phyloP scores from a whole-genome alignment of 75 land plant genomes.

The Picea glauca region DNA sequence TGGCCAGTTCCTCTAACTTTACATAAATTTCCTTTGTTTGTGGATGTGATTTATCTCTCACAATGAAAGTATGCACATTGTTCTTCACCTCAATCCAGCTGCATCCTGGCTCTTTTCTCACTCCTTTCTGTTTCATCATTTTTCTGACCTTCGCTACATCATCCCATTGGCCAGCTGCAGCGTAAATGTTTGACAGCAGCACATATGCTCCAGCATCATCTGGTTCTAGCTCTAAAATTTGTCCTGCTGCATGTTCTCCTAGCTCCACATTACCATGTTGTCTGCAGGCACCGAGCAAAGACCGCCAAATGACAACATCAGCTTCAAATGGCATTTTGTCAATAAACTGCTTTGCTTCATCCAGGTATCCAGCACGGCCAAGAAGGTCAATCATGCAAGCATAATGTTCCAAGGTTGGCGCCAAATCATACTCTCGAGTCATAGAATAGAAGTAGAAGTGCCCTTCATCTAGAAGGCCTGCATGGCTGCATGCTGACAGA shows the following conservation, averaged over 20 bases:
- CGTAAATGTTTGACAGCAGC: slow-evolving; percentile 11
- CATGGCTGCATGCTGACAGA: slow-evolving; percentile 16
- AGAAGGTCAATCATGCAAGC: slow-evolving; percentile 64
- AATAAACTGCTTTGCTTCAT: neutral
- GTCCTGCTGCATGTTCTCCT: slow-evolving; percentile 6
- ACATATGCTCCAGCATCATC: slow-evolving; percentile 10
- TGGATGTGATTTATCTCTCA: slow-evolving; percentile 10
- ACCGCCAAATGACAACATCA: slow-evolving; percentile 9
- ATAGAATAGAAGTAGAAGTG: neutral
- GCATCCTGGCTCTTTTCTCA: slow-evolving; percentile 8
- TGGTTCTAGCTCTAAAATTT: slow-evolving; percentile 7
- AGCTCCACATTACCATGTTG: slow-evolving; percentile 2
- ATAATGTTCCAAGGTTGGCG: slow-evolving; percentile 36
- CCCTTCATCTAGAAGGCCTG: slow-evolving; percentile 5
- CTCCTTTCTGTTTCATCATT: slow-evolving; percentile 5
- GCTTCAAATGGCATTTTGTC: slow-evolving; percentile 6
- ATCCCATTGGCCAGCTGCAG: slow-evolving; percentile 13
- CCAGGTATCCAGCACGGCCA: slow-evolving; percentile 46
- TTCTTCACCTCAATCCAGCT: slow-evolving; percentile 12
- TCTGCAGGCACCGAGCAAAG: neutral
- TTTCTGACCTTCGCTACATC: slow-evolving; percentile 3
- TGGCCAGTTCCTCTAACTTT: slow-evolving; percentile 5
- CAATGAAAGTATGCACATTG: slow-evolving; percentile 7
- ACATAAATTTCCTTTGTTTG: neutral
- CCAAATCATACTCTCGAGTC: slow-evolving; percentile 4